Evolutionary conservation across 371 early-diverging fungal species (phyloP).

Genomic region (Mucor irregularis): DNA sequence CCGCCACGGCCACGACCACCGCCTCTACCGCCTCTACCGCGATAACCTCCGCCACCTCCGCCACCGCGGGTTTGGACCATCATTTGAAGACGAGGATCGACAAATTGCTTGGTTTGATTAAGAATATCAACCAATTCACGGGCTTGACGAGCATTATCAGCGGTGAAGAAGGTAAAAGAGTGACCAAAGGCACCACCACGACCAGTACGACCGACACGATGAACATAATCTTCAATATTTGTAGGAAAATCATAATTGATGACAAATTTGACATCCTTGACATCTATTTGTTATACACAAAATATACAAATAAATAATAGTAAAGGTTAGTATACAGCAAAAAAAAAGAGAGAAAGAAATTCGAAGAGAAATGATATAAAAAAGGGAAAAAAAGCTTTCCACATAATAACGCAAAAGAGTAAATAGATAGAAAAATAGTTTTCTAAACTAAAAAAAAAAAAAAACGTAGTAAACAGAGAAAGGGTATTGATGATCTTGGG

Average conservation of each 20-base stretch:
- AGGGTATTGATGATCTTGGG: neutral
- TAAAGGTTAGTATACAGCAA: slow-evolving; percentile 1
- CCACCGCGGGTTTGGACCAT: slow-evolving; percentile 58
- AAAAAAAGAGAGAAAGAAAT: slow-evolving; percentile 1
- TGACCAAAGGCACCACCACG: slow-evolving; percentile 96
- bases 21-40: slow-evolving; percentile 55
- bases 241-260: slow-evolving; percentile 97
- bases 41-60: slow-evolving; percentile 46
- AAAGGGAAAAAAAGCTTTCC: neutral
- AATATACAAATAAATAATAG: slow-evolving; percentile 12
- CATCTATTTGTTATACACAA: slow-evolving; percentile 53
- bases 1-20: slow-evolving; percentile 42
- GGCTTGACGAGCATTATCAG: slow-evolving; percentile 89
- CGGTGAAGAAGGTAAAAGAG: slow-evolving; percentile 96
- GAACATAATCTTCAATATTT: slow-evolving; percentile 95
- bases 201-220: slow-evolving; percentile 99
- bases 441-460: too few species aligned
- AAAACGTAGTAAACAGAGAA: too few species aligned
- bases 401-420: slow-evolving; percentile 14
- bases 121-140: slow-evolving; percentile 90
- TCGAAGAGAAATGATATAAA: slow-evolving; percentile 8
- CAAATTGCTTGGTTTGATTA: slow-evolving; percentile 92
- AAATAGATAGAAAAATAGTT: slow-evolving; percentile 3
- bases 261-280: slow-evolving; percentile 94
- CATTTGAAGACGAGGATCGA: slow-evolving; percentile 84